A percentile compares a stretch with the other conserved stretches of the same genome.
Conservation (phyloP, 805 yeast genomes). For the Metschnikowia vanudenii region DNA sequence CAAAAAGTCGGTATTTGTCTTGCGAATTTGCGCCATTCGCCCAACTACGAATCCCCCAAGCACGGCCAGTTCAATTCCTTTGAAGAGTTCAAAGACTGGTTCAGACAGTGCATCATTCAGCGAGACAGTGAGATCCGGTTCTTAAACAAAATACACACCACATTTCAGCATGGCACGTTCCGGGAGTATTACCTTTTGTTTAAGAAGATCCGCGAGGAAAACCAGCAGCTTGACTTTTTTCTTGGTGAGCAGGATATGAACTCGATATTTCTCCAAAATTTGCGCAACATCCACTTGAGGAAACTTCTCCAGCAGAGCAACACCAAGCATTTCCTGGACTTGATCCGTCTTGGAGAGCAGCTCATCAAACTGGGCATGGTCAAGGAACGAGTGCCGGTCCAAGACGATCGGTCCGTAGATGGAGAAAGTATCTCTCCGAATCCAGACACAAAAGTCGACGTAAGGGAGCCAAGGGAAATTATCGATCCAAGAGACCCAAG, state of each 20-base stretch:
- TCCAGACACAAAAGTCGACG: background rate
- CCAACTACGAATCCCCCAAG: conserved; percentile 4
- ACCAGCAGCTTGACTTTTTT: conserved; percentile 3
- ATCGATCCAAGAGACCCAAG: no score
- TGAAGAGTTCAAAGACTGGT: conserved; percentile 7
- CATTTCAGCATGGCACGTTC: conserved; percentile 3
- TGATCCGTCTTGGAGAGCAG: conserved; percentile 2
- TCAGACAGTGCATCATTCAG: background rate
- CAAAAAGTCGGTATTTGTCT: conserved; percentile 7
- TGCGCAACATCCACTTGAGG: conserved; percentile 5
- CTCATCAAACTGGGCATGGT: conserved; percentile 4
- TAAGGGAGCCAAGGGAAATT: background rate
- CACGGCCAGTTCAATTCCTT: conserved; percentile 8
- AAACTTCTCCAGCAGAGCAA: conserved; percentile 1
- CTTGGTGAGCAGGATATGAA: conserved; percentile 5
- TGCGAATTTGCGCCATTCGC: conserved; percentile 1
- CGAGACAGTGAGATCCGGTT: conserved; percentile 1
- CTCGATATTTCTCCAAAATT: background rate
- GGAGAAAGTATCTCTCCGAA: background rate
- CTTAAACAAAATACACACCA: background rate
- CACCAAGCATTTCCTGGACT: background rate
- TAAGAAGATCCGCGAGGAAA: conserved; percentile 7
- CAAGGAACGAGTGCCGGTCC: background rate
- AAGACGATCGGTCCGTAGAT: no score
- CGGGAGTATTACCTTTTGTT: conserved; percentile 3